Evolutionary conservation across 495 filamentous ascomycete genomes (phyloP).

Genomic region (Clohesyomyces aquaticus): DNA sequence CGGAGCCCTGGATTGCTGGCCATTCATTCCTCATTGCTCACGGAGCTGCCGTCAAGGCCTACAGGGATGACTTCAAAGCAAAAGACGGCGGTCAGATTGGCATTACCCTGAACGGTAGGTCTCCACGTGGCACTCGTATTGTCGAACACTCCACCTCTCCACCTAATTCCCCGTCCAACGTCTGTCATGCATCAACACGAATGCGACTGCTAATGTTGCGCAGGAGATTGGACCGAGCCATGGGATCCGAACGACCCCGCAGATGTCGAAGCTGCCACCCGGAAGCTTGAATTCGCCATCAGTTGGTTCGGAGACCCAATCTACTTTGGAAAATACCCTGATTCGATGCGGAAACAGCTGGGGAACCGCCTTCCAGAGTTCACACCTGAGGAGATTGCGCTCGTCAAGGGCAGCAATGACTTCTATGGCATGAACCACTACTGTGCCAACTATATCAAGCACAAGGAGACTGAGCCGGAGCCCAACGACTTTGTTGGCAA

Average conservation of each 20-base stretch:
- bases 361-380: conserved; percentile 69
- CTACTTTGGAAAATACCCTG: conserved; percentile 75
- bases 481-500: conserved; percentile 71
- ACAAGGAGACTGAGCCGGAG: conserved; percentile 62
- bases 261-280: conserved; percentile 63
- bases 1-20: conserved; percentile 64
- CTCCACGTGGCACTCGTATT: conserved; percentile 33
- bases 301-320: conserved; percentile 75
- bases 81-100: conserved; percentile 62
- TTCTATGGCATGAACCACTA: conserved; percentile 89
- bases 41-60: conserved; percentile 65
- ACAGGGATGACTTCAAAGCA: conserved; percentile 69
- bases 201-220: conserved; percentile 15
- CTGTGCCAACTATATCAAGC: conserved; percentile 79
- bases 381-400: conserved; percentile 64
- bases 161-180: conserved; percentile 19
- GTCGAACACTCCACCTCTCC: conserved; percentile 22
- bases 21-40: conserved; percentile 65
- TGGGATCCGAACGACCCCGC: conserved; percentile 60
- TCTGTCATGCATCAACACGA: conserved; percentile 15
- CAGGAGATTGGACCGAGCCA: conserved; percentile 60
- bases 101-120: conserved; percentile 62
- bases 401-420: conserved; percentile 76
- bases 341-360: conserved; percentile 74
- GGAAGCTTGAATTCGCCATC: conserved; percentile 68